These are phyloP conservation scores for Acacia confusa DNA, from an alignment of 306 rosid species.

Conservation along the genomic window DNA sequence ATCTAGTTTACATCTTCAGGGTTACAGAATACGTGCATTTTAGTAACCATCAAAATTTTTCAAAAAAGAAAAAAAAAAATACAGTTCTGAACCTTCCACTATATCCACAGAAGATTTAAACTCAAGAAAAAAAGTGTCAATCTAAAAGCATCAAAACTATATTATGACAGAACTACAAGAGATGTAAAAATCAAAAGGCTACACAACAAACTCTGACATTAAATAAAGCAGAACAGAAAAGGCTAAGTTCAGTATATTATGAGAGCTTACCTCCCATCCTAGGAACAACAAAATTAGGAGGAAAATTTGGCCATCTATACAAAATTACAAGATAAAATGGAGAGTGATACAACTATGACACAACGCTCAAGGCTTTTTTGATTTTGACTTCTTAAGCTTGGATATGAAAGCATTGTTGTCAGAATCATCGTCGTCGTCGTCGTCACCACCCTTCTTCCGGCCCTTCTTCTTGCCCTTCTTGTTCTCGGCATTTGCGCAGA, in stretches of 20 bases:
- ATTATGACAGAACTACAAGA: not conserved
- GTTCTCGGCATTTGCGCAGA: slow-evolving; percentile 48
- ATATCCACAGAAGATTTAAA: too few species aligned
- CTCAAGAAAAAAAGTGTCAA: not conserved
- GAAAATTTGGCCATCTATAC: slow-evolving; percentile 1
- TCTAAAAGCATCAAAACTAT: slow-evolving; percentile 1
- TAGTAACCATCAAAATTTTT: too few species aligned
- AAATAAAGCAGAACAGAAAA: not conserved
- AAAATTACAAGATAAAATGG: not conserved
- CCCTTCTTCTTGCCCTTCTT: slow-evolving; percentile 56
- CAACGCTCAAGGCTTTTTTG: slow-evolving; percentile 30
- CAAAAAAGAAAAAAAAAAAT: too few species aligned
- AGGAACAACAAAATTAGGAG: not conserved
- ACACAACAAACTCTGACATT: not conserved
- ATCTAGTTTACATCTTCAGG: too few species aligned
- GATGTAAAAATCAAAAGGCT: not conserved
- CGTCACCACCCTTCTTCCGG: slow-evolving; percentile 42
- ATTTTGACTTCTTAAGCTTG: slow-evolving; percentile 50
- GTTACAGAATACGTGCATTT: too few species aligned
- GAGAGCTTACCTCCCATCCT: not conserved
- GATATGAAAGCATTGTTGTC: slow-evolving; percentile 53
- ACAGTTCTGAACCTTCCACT: too few species aligned
- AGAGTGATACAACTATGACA: not conserved
- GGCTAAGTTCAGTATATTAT: not conserved
- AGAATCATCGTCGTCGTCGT: slow-evolving; percentile 49